Evolutionary conservation across 805 yeast genomes (phyloP).

Genomic region (Barnettozyma sucrosica): DNA sequence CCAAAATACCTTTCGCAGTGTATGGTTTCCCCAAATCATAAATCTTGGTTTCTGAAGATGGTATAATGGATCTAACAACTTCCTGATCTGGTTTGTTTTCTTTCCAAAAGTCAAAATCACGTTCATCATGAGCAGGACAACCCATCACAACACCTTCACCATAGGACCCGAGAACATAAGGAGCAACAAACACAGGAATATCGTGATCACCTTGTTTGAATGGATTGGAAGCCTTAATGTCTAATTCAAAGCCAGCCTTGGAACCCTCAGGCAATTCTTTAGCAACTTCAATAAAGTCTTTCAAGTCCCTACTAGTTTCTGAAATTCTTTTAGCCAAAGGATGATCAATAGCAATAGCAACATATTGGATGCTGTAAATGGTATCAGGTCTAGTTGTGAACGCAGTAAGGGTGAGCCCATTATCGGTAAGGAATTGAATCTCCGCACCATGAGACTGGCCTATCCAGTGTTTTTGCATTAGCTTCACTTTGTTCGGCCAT

Average conservation of each 20-base stretch:
- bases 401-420: slow-evolving; percentile 34
- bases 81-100: slow-evolving; percentile 42
- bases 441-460: slow-evolving; percentile 83
- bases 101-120: slow-evolving; percentile 82
- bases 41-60: slow-evolving; percentile 6
- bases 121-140: slow-evolving; percentile 86
- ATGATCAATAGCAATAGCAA: slow-evolving; percentile 74
- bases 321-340: slow-evolving; percentile 44
- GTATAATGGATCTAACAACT: slow-evolving; percentile 17
- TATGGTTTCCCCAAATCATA: slow-evolving; percentile 27
- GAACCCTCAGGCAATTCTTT: slow-evolving; percentile 39
- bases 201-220: slow-evolving; percentile 33
- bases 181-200: slow-evolving; percentile 83
- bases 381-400: slow-evolving; percentile 94
- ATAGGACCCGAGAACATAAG: slow-evolving; percentile 78
- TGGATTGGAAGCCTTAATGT: slow-evolving; percentile 52
- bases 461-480: slow-evolving; percentile 93
- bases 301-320: slow-evolving; percentile 34
- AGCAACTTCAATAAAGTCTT: slow-evolving; percentile 38
- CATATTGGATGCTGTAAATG: slow-evolving; percentile 70
- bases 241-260: slow-evolving; percentile 54
- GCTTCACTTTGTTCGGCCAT: slow-evolving; percentile 88
- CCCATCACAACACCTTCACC: slow-evolving; percentile 98
- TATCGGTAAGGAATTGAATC: slow-evolving; percentile 41
- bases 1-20: slow-evolving; percentile 42